A percentile compares a stretch with the other conserved stretches of the same genome.
Evolutionary conservation across 257 asterid species (phyloP).

Genomic region (Prunella vulgaris): DNA sequence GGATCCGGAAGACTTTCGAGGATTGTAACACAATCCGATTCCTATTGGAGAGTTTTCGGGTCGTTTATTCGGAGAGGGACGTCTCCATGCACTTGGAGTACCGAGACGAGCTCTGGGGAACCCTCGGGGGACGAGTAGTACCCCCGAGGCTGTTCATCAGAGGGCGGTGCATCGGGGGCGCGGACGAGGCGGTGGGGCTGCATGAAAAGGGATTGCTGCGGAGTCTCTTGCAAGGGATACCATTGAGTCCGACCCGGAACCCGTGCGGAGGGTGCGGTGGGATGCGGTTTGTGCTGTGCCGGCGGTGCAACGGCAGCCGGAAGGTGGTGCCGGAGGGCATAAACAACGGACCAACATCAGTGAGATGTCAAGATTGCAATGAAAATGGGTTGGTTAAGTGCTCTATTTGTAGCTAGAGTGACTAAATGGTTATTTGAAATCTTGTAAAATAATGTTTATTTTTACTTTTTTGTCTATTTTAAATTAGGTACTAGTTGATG

Average conservation of each 20-base stretch:
- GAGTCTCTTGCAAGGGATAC: slow-evolving; percentile 49
- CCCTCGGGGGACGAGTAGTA: slow-evolving; percentile 43
- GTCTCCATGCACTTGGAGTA: slow-evolving; percentile 67
- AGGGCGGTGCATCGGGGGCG: slow-evolving; percentile 73
- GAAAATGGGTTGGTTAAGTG: slow-evolving; percentile 79
- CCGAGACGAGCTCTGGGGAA: slow-evolving; percentile 65
- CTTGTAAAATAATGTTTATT: slow-evolving; percentile 9
- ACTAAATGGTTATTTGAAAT: not conserved
- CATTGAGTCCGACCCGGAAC: slow-evolving; percentile 24
- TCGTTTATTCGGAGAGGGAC: slow-evolving; percentile 55
- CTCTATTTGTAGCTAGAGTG: slow-evolving; percentile 38
- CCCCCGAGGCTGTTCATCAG: slow-evolving; percentile 75
- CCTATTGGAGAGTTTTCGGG: slow-evolving; percentile 51
- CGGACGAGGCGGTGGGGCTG: slow-evolving; percentile 58
- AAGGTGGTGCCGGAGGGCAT: slow-evolving; percentile 29
- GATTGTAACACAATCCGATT: slow-evolving; percentile 57
- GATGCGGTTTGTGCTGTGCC: slow-evolving; percentile 51
- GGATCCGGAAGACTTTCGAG: slow-evolving; percentile 69
- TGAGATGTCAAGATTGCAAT: slow-evolving; percentile 63
- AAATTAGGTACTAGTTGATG: not conserved
- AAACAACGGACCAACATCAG: not conserved
- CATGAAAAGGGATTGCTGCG: slow-evolving; percentile 59
- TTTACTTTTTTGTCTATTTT: not conserved
- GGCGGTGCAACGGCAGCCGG: slow-evolving; percentile 56
- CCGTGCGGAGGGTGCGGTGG: slow-evolving; percentile 62